Evolutionary conservation across 441 rosid species (phyloP).

Genomic region (Gossypium davidsonii): DNA sequence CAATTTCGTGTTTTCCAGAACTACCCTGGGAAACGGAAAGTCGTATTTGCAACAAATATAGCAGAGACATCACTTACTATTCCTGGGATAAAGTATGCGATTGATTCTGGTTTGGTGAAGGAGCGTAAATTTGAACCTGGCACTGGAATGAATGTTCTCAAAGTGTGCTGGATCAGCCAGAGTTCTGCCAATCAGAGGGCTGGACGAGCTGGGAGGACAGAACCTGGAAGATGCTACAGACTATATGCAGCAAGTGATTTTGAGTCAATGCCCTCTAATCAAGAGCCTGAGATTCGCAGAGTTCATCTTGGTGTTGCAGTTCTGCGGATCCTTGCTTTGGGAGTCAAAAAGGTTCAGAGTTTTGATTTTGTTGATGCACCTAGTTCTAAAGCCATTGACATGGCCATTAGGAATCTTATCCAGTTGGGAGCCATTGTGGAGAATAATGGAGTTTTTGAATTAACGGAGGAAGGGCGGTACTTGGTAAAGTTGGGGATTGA

Average conservation of each 20-base stretch:
- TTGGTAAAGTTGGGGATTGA: conserved; percentile 85
- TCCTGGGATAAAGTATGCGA: conserved; percentile 80
- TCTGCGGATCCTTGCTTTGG: conserved; percentile 74
- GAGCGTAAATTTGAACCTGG: conserved; percentile 68
- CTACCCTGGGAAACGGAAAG: conserved; percentile 62
- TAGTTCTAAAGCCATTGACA: conserved; percentile 53
- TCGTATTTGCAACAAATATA: conserved; percentile 77
- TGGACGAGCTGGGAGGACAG: conserved; percentile 97
- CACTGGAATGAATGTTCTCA: conserved; percentile 77
- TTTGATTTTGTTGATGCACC: conserved; percentile 93
- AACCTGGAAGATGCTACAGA: conserved; percentile 78
- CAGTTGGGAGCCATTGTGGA: conserved; percentile 64
- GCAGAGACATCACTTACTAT: conserved; percentile 93
- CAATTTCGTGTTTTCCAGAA: conserved; percentile 59
- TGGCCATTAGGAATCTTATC: conserved; percentile 66
- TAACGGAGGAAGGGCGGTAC: conserved; percentile 53
- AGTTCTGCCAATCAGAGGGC: conserved; percentile 91
- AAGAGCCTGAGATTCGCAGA: conserved; percentile 83
- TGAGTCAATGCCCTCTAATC: conserved; percentile 50
- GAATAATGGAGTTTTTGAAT: conserved; percentile 37
- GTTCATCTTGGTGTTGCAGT: conserved; percentile 91
- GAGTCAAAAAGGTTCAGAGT: conserved; percentile 42
- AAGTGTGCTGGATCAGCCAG: conserved; percentile 61
- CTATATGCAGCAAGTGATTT: conserved; percentile 52
- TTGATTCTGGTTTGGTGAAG: conserved; percentile 81